Percentiles rank a stretch among this genome's conserved stretches.
Evolutionary conservation across 2,329 filamentous ascomycete species (phyloP).

Genomic region (Ceratocystis colombiana): DNA sequence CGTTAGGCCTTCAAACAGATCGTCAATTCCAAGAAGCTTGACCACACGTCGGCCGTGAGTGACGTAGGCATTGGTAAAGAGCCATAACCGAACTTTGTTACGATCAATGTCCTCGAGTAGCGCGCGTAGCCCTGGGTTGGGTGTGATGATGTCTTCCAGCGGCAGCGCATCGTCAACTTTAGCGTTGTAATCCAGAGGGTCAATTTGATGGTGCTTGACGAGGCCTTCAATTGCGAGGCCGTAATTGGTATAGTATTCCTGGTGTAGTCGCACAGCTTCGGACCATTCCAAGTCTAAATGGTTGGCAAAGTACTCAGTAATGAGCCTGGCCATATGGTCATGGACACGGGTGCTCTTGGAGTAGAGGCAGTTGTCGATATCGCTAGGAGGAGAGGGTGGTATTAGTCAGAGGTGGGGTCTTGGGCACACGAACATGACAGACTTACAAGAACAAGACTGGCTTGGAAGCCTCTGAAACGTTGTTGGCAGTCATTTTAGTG

Average conservation of each 20-base stretch:
- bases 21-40: slow-evolving; percentile 67
- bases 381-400: slow-evolving; percentile 46
- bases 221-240: slow-evolving; percentile 95
- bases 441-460: slow-evolving; percentile 40
- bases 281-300: slow-evolving; percentile 65
- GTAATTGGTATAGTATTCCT: slow-evolving; percentile 90
- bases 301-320: slow-evolving; percentile 51
- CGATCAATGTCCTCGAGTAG: slow-evolving; percentile 75
- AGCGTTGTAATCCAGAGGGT: slow-evolving; percentile 85
- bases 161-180: slow-evolving; percentile 93
- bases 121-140: slow-evolving; percentile 61
- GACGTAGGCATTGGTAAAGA: slow-evolving; percentile 92
- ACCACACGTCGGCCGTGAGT: slow-evolving; percentile 79
- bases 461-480: slow-evolving; percentile 29
- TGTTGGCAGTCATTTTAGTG: slow-evolving; percentile 8
- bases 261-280: slow-evolving; percentile 77
- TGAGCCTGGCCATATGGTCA: slow-evolving; percentile 77
- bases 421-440: neutral
- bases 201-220: slow-evolving; percentile 86
- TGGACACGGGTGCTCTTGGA: slow-evolving; percentile 77
- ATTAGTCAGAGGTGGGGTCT: no score
- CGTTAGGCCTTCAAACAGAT: slow-evolving; percentile 88
- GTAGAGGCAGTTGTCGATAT: slow-evolving; percentile 98
- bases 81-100: slow-evolving; percentile 77
- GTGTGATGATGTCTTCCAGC: slow-evolving; percentile 71